A percentile compares a stretch with the other conserved stretches of the same genome.
phyloP scores from a whole-genome alignment of 768 basidiomycete genomes.

The Auricularia cornea region DNA sequence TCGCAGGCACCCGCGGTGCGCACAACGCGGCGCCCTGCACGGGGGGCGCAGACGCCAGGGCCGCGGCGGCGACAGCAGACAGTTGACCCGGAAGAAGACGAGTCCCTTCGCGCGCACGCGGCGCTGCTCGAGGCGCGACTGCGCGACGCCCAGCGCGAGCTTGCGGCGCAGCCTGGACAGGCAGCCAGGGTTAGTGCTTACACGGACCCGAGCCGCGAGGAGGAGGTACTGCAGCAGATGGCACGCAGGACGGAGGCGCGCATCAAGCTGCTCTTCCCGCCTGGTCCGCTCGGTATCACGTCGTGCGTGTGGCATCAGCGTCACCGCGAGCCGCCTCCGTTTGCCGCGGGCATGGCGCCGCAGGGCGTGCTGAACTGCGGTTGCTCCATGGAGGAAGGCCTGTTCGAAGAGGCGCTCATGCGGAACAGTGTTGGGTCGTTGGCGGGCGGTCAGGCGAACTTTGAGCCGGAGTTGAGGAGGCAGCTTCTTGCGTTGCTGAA shows the following conservation, averaged over 20 bases:
- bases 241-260: background rate
- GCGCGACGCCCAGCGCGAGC: too few relatives aligned
- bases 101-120: too few relatives aligned
- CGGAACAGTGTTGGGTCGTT: slow-evolving; percentile 76
- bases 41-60: too few relatives aligned
- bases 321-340: background rate
- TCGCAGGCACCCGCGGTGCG: background rate
- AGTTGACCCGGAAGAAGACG: too few relatives aligned
- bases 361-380: slow-evolving; percentile 75
- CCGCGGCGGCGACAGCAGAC: too few relatives aligned
- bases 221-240: background rate
- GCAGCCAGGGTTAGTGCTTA: background rate
- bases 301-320: background rate
- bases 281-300: background rate
- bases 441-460: slow-evolving; percentile 64
- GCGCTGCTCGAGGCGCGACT: too few relatives aligned
- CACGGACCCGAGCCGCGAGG: background rate
- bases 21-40: too few relatives aligned
- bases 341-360: slow-evolving; percentile 39
- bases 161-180: background rate
- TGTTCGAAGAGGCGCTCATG: slow-evolving; percentile 77
- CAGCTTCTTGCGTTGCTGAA: slow-evolving; percentile 67
- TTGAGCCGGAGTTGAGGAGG: slow-evolving; percentile 81
- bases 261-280: background rate
- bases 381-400: slow-evolving; percentile 74